These are phyloP conservation scores for Oryza nivara DNA, from an alignment of 176 grass and related monocot species.

Conservation along the genomic window DNA sequence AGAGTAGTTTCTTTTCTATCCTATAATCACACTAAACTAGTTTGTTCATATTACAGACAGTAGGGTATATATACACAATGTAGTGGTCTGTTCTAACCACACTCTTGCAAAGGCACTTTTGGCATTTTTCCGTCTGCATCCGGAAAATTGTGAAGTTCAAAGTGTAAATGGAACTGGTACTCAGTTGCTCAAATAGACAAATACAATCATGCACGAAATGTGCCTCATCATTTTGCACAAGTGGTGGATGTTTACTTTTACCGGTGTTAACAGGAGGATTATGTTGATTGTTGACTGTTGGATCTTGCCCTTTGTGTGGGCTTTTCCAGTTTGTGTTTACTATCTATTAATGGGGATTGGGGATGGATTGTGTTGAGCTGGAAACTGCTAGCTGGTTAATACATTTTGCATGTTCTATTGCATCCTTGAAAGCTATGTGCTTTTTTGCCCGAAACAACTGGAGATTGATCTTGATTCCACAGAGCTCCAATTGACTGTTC, in stretches of 20 bases:
- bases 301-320: background rate
- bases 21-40: background rate
- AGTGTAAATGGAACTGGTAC: background rate
- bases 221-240: background rate
- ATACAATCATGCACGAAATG: background rate
- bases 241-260: slow-evolving; percentile 23
- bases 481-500: background rate
- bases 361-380: background rate
- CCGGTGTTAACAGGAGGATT: background rate
- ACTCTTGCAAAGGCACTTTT: background rate
- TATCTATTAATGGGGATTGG: background rate
- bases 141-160: slow-evolving; percentile 21
- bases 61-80: background rate
- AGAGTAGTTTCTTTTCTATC: slow-evolving; percentile 22
- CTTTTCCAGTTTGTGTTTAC: background rate
- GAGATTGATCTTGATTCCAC: background rate
- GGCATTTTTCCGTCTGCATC: background rate
- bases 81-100: slow-evolving; percentile 15
- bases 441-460: no score
- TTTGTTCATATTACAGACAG: slow-evolving; percentile 35
- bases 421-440: background rate
- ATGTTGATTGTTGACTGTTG: background rate
- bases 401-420: background rate
- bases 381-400: background rate
- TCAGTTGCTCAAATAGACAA: background rate